Conservation (phyloP, 208 protist species). For the Trypanosoma rangeli region DNA sequence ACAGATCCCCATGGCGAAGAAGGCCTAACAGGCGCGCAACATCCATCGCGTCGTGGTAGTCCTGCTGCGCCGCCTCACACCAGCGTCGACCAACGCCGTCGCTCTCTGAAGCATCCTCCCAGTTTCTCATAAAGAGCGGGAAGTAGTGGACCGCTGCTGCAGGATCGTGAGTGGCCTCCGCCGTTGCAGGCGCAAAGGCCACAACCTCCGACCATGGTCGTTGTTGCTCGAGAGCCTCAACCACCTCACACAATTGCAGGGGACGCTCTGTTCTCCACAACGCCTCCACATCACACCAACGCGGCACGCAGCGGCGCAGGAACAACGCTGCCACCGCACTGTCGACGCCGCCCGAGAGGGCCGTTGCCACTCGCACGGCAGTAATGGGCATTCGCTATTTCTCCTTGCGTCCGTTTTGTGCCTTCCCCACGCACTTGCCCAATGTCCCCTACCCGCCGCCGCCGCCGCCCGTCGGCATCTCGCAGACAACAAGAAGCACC, state of each 20-base stretch:
- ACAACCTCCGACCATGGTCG: conserved; percentile 28
- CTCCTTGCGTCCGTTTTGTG: background rate
- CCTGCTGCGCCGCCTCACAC: conserved; percentile 46
- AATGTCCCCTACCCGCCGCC: background rate
- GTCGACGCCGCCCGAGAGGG: conserved; percentile 81
- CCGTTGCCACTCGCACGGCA: conserved; percentile 51
- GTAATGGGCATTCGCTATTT: conserved; percentile 1
- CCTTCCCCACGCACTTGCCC: background rate
- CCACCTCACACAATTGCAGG: conserved; percentile 20
- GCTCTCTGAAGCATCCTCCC: conserved; percentile 57
- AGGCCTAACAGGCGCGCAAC: conserved; percentile 50
- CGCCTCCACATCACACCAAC: conserved; percentile 44
- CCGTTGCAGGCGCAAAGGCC: background rate
- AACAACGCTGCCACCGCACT: conserved; percentile 72
- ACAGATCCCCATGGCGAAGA: conserved; percentile 16
- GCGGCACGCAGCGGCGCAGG: conserved; percentile 56
- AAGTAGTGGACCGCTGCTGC: conserved; percentile 29
- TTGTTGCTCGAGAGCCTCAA: conserved; percentile 23
- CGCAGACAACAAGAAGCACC: background rate
- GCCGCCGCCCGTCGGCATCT: background rate
- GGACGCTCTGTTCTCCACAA: conserved; percentile 27
- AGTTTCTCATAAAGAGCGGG: conserved; percentile 71
- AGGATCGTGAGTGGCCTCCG: conserved; percentile 2
- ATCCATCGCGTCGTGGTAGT: conserved; percentile 68
- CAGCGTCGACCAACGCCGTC: conserved; percentile 27